Evolutionary conservation across 768 basidiomycete species (phyloP), one percentile per base, ranked within the genome.

Genomic region (Chiua virens): DNA sequence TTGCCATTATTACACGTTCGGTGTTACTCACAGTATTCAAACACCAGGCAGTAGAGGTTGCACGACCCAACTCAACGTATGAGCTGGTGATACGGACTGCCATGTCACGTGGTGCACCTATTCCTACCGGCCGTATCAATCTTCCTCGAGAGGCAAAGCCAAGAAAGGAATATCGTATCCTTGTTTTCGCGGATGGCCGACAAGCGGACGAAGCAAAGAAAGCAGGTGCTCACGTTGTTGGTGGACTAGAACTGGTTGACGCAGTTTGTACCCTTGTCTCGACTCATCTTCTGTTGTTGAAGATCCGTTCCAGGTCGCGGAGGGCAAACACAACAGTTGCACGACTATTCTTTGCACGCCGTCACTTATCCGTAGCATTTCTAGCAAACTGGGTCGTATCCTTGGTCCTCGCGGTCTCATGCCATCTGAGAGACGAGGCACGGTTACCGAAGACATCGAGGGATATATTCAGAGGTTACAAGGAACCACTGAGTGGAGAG

Each of bases 391-490:
- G 3, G 94, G 83, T 68, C 73, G 90, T 73, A 72, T 87, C 69
- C 74, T 89, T 71, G 84, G 96, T 60, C 95, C 93, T 37, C 83
- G 91, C 46, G 96, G 96, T 49, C 73, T 98, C 40, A 97, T 99
- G 95, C 97, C 97, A 11, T 89, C 90, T 8, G 91, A 88, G 55
- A 85, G 94, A 67, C 80, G 94, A 50, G 97, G 97, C 5, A 95
- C 95, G 1, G 96, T 98, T 18, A 91, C 92, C 2, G 89, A 93
- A 44, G 92, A 98, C 53, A 77, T 98, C 37, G 85, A 78, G 14
- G 84, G 83, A 13, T 95, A 89, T 56, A 84, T 99, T 50, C 78
- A 82, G 59, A 81, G 82, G 43, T 79, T 96, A 32, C 81, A 83
- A 49, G 92, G 90, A 13, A 85, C 86, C 5, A 83, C 86, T 41